Evolutionary conservation across 495 filamentous ascomycete genomes (phyloP).

Genomic region (Sphaerosporella brunnea): DNA sequence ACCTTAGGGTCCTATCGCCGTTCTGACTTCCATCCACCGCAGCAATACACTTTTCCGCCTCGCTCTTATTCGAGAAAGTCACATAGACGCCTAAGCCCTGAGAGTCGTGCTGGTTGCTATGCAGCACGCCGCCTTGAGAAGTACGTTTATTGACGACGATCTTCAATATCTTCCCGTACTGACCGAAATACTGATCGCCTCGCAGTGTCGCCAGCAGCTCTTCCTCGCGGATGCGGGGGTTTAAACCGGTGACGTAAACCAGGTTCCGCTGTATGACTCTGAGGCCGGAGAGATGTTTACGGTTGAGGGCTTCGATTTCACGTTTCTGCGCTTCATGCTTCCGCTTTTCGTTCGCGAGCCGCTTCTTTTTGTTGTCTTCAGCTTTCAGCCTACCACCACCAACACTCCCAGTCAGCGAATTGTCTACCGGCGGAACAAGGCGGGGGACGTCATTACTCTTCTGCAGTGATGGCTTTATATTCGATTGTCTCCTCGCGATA

Average conservation of each 20-base stretch:
- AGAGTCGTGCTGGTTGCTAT: conserved; percentile 43
- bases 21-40: conserved; percentile 87
- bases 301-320: conserved; percentile 83
- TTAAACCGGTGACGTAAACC: conserved; percentile 91
- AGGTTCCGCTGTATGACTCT: conserved; percentile 96
- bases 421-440: too few species aligned
- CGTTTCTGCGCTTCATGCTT: conserved; percentile 91
- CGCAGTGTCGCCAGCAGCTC: conserved; percentile 74
- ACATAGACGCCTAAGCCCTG: conserved; percentile 93
- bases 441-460: conserved; percentile 47
- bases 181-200: conserved; percentile 82
- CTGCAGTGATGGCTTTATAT: conserved; percentile 78
- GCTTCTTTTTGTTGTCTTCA: conserved; percentile 72
- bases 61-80: conserved; percentile 73
- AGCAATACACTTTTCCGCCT: conserved; percentile 73
- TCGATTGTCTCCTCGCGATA: conserved; percentile 95
- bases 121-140: conserved; percentile 36
- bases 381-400: conserved; percentile 60
- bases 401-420: too few species aligned
- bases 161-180: conserved; percentile 96
- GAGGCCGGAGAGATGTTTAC: conserved; percentile 86
- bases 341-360: conserved; percentile 74
- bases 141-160: conserved; percentile 89
- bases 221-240: conserved; percentile 76
- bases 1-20: conserved; percentile 63